Percentiles rank a stretch among this genome's conserved stretches.
Evolutionary conservation across 768 basidiomycete genomes (phyloP).

Genomic region (Tricholoma matsutake): DNA sequence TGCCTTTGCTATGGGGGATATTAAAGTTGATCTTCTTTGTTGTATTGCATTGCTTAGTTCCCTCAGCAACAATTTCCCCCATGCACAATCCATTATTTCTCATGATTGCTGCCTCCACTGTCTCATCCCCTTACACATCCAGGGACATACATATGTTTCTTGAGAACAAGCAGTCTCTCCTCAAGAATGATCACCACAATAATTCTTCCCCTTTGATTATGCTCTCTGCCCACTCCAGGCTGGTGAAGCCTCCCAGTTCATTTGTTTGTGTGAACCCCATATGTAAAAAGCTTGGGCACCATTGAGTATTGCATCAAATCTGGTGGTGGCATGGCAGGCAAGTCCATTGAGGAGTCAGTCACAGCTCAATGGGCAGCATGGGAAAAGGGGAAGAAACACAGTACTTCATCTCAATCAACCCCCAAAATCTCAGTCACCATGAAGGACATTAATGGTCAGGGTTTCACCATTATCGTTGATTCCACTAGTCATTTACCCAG

Average conservation of each 20-base stretch:
- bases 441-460: constrained; percentile 3
- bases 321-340: constrained; percentile 27
- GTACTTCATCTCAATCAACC: neutral
- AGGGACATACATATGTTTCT: neutral
- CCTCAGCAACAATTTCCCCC: constrained; percentile 4
- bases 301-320: constrained; percentile 16
- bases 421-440: neutral
- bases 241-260: neutral
- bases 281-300: constrained; percentile 18
- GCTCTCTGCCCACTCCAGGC: neutral
- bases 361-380: neutral
- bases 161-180: neutral
- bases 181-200: neutral
- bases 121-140: constrained; percentile 8
- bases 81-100: constrained; percentile 8
- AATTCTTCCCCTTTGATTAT: neutral
- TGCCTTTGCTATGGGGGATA: constrained; percentile 10
- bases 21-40: constrained; percentile 13
- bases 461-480: neutral
- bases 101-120: constrained; percentile 8
- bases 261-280: neutral
- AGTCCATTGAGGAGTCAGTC: constrained; percentile 17
- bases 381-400: neutral
- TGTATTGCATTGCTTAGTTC: constrained; percentile 10
- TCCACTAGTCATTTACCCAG: too few species aligned